Base-by-base conservation (phyloP, 768 basidiomycete genomes). In the Trametes elegans region DNA sequence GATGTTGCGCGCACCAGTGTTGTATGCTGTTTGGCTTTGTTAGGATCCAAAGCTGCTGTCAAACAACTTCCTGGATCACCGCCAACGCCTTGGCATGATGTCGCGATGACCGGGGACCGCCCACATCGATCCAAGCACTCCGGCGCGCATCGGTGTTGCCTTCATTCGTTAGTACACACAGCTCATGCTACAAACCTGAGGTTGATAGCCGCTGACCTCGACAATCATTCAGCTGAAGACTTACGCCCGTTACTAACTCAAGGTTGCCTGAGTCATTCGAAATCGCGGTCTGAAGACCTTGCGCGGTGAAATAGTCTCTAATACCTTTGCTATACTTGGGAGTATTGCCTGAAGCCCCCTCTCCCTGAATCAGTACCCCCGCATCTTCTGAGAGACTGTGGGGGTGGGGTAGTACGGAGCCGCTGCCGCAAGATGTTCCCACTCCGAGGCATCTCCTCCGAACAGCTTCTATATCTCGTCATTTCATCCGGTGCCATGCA, bases 21-120 rank as follows among this genome's bases (percentile, higher is more conserved):
- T 42, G 41, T 44, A 2, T 7, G 5, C 34, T 60, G 43, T 53
- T 60, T 63, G 59, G n/a, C 2, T 14, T 7, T 62, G 34, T 58
- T 62, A 58, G 46, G 40, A 52, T 58, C 53, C 9, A 29, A 62
- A 39, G 60, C 53, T 42, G n/a, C 51, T 57, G 55, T 31, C 55
- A 53, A 49, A 49, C 51, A 54, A 6, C 19, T 13, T 26, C 41
- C 16, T 47, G 38, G 18, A 6, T 7, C 5, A 36, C 8, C 18
- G 10, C 35, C 18, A 10, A 9, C n/a, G 35, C 5, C 5, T n/a
- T 16, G 5, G 3, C 38, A 5, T 39, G 38, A n/a, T n/a, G n/a
- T n/a, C n/a, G n/a, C n/a, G n/a, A n/a, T n/a, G n/a, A n/a, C n/a
- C n/a, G n/a, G n/a, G 4, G 34, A 11, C 10, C 34, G 3, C 11